Evolutionary conservation across 352 stramenopile genomes (phyloP).

Genomic region (Globisporangium cystogenes): DNA sequence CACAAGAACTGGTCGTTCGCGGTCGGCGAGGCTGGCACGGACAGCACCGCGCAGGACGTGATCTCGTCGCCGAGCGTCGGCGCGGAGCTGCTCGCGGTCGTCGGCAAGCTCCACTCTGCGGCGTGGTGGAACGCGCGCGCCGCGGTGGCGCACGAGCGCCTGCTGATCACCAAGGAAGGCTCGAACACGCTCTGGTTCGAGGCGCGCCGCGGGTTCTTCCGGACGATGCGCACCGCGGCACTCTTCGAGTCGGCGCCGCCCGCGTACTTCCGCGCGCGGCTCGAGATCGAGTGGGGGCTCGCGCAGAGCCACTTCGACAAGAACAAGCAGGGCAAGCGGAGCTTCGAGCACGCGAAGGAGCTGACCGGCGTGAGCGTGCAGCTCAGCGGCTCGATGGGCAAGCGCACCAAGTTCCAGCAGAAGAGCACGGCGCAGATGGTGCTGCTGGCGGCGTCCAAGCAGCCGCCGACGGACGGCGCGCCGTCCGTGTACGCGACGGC

Average conservation of each 20-base stretch:
- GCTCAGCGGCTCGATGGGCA: constrained; percentile 90
- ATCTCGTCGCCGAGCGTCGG: constrained; percentile 21
- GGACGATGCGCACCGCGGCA: constrained; percentile 24
- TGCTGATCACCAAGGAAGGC: constrained; percentile 55
- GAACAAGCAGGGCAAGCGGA: constrained; percentile 85
- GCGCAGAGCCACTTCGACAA: constrained; percentile 91
- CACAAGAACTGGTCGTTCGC: constrained; percentile 63
- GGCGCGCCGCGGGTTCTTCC: constrained; percentile 48
- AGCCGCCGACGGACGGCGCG: constrained; percentile 27
- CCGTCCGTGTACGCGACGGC: constrained; percentile 50
- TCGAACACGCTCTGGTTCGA: constrained; percentile 81
- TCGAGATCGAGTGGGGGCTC: constrained; percentile 93
- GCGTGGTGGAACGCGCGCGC: constrained; percentile 74
- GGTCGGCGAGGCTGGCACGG: constrained; percentile 28
- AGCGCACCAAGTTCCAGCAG: constrained; percentile 94
- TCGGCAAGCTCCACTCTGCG: constrained; percentile 32
- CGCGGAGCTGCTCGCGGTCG: constrained; percentile 8
- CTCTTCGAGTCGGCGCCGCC: constrained; percentile 36
- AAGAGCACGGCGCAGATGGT: constrained; percentile 90
- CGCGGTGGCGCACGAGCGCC: constrained; percentile 61
- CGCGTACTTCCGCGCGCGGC: constrained; percentile 54
- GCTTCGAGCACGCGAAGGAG: constrained; percentile 84
- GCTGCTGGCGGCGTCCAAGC: constrained; percentile 63
- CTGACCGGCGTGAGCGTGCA: constrained; percentile 80
- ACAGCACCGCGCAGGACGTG: constrained; percentile 41